Conservation (phyloP, 805 yeast genomes). For the Priceomyces carsonii region DNA sequence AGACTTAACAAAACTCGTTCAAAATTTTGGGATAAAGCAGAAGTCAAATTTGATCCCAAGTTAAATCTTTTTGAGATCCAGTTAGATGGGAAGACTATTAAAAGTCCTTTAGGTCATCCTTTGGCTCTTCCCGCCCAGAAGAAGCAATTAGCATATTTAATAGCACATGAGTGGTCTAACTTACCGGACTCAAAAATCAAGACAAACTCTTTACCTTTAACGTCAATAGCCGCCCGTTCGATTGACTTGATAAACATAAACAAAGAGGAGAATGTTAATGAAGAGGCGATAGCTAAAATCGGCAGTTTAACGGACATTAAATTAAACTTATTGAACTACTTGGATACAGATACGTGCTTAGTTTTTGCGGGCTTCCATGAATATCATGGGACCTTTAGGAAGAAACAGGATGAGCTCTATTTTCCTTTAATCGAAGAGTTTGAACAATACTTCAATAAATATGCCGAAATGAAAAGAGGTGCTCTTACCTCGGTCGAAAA, state of each 20-base stretch:
- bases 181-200: constrained; percentile 66
- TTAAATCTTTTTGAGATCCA: constrained; percentile 50
- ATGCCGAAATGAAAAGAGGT: constrained; percentile 27
- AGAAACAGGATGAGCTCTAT: constrained; percentile 76
- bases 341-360: constrained; percentile 92
- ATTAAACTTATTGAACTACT: constrained; percentile 66
- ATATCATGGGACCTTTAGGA: constrained; percentile 78
- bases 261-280: constrained; percentile 27
- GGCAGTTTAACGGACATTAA: constrained; percentile 62
- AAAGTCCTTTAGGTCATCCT: constrained; percentile 80
- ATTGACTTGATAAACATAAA: constrained; percentile 59
- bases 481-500: constrained; percentile 21
- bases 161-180: constrained; percentile 86
- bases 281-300: constrained; percentile 57
- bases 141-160: constrained; percentile 64
- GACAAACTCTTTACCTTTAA: constrained; percentile 80
- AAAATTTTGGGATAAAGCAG: constrained; percentile 82
- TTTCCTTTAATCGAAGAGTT: constrained; percentile 70
- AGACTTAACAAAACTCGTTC: constrained; percentile 65
- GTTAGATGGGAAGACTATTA: constrained; percentile 73
- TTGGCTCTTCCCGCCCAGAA: constrained; percentile 63
- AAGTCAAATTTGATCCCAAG: constrained; percentile 30
- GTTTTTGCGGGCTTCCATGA: constrained; percentile 81
- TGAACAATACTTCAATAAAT: constrained; percentile 56
- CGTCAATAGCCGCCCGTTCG: constrained; percentile 84